A percentile compares a stretch with the other conserved stretches of the same genome.
phyloP scores from a whole-genome alignment of 2,329 filamentous ascomycete species.

The Zopfia rhizophila region DNA sequence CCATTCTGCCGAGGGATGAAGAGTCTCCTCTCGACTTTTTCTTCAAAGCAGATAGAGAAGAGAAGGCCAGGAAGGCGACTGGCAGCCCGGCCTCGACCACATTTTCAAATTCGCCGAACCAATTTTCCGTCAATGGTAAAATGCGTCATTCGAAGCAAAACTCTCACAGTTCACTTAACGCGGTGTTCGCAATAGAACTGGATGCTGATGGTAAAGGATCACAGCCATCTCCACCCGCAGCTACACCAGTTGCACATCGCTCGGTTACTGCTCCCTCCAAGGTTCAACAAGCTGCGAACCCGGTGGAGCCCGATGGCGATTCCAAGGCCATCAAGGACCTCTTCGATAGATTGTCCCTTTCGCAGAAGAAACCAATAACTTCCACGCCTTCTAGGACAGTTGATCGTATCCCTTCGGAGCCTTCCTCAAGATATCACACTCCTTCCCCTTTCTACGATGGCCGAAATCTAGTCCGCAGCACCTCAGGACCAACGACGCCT shows the following conservation, averaged over 20 bases:
- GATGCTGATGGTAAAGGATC: conserved; percentile 50
- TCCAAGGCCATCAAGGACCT: conserved; percentile 58
- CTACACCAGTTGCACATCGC: conserved; percentile 36
- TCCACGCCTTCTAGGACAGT: conserved; percentile 36
- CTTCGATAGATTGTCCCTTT: conserved; percentile 51
- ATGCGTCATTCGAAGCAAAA: conserved; percentile 53
- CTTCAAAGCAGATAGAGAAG: conserved; percentile 86
- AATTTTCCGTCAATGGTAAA: conserved; percentile 30
- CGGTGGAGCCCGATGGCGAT: conserved; percentile 53
- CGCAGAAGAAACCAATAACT: conserved; percentile 36
- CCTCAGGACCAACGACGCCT: conserved; percentile 48
- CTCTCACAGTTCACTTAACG: conserved; percentile 61
- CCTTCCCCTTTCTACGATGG: conserved; percentile 54
- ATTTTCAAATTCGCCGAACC: conserved; percentile 26
- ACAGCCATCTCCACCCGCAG: conserved; percentile 34
- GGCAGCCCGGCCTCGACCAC: conserved; percentile 44
- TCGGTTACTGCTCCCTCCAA: conserved; percentile 45
- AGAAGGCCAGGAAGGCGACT: conserved; percentile 71
- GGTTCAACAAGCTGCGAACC: conserved; percentile 35
- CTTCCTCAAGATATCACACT: conserved; percentile 42
- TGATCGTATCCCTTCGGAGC: conserved; percentile 33
- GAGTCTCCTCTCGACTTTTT: conserved; percentile 89
- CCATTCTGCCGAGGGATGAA: conserved; percentile 57
- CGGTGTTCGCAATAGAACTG: conserved; percentile 75
- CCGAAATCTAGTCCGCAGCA: conserved; percentile 39